These are phyloP conservation scores for Fusarium zealandicum DNA, from an alignment of 2,329 filamentous ascomycete genomes.

Conservation along the genomic window DNA sequence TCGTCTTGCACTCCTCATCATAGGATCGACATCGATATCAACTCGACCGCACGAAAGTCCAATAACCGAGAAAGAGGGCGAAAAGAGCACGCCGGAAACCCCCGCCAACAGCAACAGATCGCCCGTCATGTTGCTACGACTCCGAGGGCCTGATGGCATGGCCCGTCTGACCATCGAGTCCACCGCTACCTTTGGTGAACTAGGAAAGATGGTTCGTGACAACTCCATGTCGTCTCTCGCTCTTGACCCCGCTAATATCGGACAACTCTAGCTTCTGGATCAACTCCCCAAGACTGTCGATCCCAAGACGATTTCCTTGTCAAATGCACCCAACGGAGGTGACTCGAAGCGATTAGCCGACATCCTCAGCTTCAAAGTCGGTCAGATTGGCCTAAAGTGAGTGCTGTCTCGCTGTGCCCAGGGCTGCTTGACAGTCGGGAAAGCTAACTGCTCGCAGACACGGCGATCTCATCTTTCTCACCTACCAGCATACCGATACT, in stretches of 20 bases:
- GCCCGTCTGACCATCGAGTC: conserved; percentile 82
- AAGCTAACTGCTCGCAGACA: conserved; percentile 58
- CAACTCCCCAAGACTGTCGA: conserved; percentile 70
- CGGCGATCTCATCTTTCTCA: conserved; percentile 89
- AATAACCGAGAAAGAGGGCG: background rate
- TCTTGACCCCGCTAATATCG: conserved; percentile 20
- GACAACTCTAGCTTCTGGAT: conserved; percentile 57
- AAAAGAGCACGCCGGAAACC: conserved; percentile 10
- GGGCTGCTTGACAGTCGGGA: background rate
- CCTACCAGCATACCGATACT: conserved; percentile 69
- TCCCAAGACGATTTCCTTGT: conserved; percentile 65
- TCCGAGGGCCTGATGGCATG: conserved; percentile 92
- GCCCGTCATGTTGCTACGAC: conserved; percentile 77
- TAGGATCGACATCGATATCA: background rate
- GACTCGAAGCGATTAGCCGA: conserved; percentile 67
- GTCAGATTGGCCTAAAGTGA: conserved; percentile 67
- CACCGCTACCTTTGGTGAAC: conserved; percentile 73
- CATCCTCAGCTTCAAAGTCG: conserved; percentile 62
- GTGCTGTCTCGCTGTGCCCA: conserved; percentile 18
- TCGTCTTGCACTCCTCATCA: background rate
- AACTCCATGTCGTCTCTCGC: background rate
- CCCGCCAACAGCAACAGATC: conserved; percentile 26
- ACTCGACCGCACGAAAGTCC: no score
- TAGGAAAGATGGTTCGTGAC: conserved; percentile 59
- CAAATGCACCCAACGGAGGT: conserved; percentile 65